phyloP scores from a whole-genome alignment of 208 protist genomes.

The Crithidia fasciculata region DNA sequence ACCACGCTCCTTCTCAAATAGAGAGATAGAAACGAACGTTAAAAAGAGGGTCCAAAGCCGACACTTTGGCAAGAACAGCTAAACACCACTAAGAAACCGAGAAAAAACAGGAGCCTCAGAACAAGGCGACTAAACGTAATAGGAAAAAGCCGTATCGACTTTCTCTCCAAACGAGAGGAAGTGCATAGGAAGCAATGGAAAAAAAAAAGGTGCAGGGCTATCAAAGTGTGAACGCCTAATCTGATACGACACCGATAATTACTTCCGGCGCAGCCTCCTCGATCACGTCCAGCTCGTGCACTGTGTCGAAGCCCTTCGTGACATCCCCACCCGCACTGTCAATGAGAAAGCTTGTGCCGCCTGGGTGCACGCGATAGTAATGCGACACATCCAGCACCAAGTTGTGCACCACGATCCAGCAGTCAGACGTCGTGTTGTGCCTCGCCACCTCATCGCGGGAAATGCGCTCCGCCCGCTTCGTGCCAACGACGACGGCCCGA shows the following conservation, averaged over 20 bases:
- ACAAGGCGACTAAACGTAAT: too few species aligned
- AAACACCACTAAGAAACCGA: too few species aligned
- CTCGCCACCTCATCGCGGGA: constrained; percentile 5
- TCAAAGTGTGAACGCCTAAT: background rate
- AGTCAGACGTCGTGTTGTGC: constrained; percentile 2
- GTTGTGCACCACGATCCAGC: constrained; percentile 13
- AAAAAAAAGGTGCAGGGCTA: too few species aligned
- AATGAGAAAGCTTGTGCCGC: background rate
- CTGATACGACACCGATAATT: constrained; percentile 4
- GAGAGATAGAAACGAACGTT: too few species aligned
- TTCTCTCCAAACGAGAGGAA: too few species aligned
- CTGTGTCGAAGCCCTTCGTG: constrained; percentile 6
- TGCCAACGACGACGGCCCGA: too few species aligned
- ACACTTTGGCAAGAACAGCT: too few species aligned
- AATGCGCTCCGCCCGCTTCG: background rate
- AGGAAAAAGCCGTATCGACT: too few species aligned
- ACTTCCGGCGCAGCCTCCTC: constrained; percentile 7
- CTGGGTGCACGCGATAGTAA: constrained; percentile 7
- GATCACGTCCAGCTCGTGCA: constrained; percentile 8
- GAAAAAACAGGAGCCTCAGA: too few species aligned
- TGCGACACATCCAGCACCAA: constrained; percentile 5
- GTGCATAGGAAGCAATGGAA: too few species aligned
- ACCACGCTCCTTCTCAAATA: too few species aligned
- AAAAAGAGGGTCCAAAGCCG: too few species aligned
- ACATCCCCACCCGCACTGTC: background rate